Evolutionary conservation across 2,329 filamentous ascomycete genomes (phyloP).

Genomic region (Emericellopsis atlantica): DNA sequence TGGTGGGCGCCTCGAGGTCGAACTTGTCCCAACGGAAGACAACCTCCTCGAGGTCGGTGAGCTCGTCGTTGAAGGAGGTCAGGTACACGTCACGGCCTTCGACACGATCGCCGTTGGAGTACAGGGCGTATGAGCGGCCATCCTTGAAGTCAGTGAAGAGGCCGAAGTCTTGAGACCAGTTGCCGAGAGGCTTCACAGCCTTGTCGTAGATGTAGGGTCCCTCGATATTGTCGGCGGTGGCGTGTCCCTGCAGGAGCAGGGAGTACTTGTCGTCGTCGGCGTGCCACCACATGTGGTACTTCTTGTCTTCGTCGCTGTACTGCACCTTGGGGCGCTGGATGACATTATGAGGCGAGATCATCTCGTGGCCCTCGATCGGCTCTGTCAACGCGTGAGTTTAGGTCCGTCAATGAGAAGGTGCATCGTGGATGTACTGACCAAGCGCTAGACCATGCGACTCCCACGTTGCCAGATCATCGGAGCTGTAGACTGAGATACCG

Average conservation of each 20-base stretch:
- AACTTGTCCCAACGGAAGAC: slow-evolving; percentile 44
- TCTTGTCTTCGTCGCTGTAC: slow-evolving; percentile 36
- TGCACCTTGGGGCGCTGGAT: slow-evolving; percentile 52
- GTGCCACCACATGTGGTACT: slow-evolving; percentile 53
- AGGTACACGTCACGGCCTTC: slow-evolving; percentile 46
- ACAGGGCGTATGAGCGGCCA: slow-evolving; percentile 40
- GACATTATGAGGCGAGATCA: slow-evolving; percentile 40
- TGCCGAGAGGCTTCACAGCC: slow-evolving; percentile 41
- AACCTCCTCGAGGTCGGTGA: slow-evolving; percentile 36
- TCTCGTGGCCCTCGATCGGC: slow-evolving; percentile 38
- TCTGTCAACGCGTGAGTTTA: slow-evolving; percentile 12
- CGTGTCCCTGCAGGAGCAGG: slow-evolving; percentile 42
- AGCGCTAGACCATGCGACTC: slow-evolving; percentile 42
- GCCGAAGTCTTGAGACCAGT: slow-evolving; percentile 52
- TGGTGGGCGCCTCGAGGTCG: slow-evolving; percentile 47
- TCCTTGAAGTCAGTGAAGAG: slow-evolving; percentile 48
- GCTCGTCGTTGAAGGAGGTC: slow-evolving; percentile 36
- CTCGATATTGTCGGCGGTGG: slow-evolving; percentile 34
- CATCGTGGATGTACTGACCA: slow-evolving; percentile 16
- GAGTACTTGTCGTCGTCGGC: slow-evolving; percentile 46
- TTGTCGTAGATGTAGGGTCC: slow-evolving; percentile 42
- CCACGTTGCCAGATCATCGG: slow-evolving; percentile 48
- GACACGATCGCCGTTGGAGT: slow-evolving; percentile 43
- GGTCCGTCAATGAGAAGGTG: background rate
- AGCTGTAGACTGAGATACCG: slow-evolving; percentile 48